Evolutionary conservation across 1,139 yeast species (phyloP).

Genomic region (Yamadazyma jaroonii): DNA sequence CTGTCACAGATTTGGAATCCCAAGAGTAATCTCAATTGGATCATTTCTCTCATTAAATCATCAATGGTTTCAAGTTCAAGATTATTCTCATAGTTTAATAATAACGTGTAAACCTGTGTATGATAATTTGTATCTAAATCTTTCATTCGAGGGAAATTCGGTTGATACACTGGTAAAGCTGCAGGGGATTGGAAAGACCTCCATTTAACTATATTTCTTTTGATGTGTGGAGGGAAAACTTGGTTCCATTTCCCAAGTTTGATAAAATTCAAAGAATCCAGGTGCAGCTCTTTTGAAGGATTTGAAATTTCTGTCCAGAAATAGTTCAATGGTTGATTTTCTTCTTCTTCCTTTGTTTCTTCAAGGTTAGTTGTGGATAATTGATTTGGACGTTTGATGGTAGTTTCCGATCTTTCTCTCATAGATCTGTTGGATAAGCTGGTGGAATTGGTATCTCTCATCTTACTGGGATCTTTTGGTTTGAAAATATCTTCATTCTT

Average conservation of each 20-base stretch:
- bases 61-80: conserved; percentile 52
- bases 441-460: conserved; percentile 2
- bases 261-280: conserved; percentile 38
- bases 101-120: conserved; percentile 62
- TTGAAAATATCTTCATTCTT: conserved; percentile 14
- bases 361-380: conserved; percentile 7
- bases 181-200: conserved; percentile 92
- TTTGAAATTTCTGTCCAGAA: conserved; percentile 70
- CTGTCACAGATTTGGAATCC: conserved; percentile 93
- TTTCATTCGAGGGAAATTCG: conserved; percentile 65
- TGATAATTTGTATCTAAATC: conserved; percentile 66
- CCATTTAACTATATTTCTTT: conserved; percentile 79
- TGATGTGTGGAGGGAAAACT: conserved; percentile 71
- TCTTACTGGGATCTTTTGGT: conserved; percentile 9
- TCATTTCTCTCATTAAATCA: conserved; percentile 81
- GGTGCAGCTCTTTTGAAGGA: conserved; percentile 60
- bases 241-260: conserved; percentile 74
- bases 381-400: conserved; percentile 7
- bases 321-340: conserved; percentile 18
- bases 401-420: conserved; percentile 5
- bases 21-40: conserved; percentile 72
- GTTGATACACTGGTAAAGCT: conserved; percentile 77
- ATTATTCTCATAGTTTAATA: conserved; percentile 52
- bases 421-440: conserved; percentile 5
- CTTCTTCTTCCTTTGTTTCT: not conserved